phyloP scores from a whole-genome alignment of 2,329 filamentous ascomycete species.

The Emmonsia crescens region DNA sequence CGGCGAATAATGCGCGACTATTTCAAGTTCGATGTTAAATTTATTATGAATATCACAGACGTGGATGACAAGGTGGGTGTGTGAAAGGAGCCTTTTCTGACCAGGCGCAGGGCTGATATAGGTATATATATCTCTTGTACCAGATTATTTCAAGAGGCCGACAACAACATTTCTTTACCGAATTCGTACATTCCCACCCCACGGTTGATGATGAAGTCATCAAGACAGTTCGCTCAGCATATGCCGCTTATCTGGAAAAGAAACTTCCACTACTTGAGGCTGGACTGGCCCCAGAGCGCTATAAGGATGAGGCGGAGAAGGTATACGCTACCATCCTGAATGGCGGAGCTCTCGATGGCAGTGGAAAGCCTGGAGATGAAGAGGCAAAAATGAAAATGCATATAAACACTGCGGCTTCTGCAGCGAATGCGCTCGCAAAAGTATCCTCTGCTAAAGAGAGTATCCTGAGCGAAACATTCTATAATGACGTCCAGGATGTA shows the following conservation, averaged over 20 bases:
- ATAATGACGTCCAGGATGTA: constrained; percentile 52
- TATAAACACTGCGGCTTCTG: constrained; percentile 50
- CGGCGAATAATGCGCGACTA: constrained; percentile 72
- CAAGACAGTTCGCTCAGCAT: constrained; percentile 41
- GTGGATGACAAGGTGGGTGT: constrained; percentile 58
- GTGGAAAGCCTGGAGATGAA: constrained; percentile 54
- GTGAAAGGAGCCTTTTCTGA: neutral
- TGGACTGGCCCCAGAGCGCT: constrained; percentile 37
- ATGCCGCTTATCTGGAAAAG: constrained; percentile 51
- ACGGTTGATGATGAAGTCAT: constrained; percentile 36
- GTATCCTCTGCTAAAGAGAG: constrained; percentile 15
- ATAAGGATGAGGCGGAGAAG: constrained; percentile 38
- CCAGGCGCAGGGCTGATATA: neutral
- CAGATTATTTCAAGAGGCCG: constrained; percentile 57
- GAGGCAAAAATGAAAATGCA: constrained; percentile 90
- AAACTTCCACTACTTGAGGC: constrained; percentile 48
- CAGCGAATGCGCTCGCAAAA: constrained; percentile 36
- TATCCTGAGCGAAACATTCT: constrained; percentile 39
- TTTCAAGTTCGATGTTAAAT: constrained; percentile 70
- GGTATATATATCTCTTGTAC: neutral
- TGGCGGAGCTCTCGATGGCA: constrained; percentile 45
- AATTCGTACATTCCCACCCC: constrained; percentile 50
- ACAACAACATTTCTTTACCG: constrained; percentile 64
- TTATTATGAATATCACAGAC: constrained; percentile 91
- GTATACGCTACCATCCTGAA: constrained; percentile 45